Evolutionary conservation across 1,284 basidiomycete species (phyloP), one percentile per base, ranked within the genome.

Genomic region (Lignosus rhinocerotis): DNA sequence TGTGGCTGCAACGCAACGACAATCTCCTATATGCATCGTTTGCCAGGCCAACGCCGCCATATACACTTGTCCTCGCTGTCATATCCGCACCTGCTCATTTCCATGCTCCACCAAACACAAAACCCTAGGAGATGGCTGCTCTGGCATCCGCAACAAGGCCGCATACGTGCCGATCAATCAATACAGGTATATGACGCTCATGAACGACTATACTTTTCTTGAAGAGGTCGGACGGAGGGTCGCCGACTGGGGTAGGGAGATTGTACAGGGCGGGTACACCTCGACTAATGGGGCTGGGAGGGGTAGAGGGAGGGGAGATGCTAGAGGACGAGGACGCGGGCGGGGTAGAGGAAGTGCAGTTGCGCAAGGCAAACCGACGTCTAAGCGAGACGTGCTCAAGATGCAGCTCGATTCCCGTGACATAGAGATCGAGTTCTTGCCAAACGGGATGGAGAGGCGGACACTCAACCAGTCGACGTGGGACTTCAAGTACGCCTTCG

Each of bases 11-110:
- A 17, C 45, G 11, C 55, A 57, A 32, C 57, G 55, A 3, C 63
- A 60, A 38, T 56, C 69, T 3, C 53, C 68, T 9, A 58, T 78
- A 9, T 90, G 88, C 69, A 68, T 73, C 17, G 71, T 83, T 48
- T 89, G 87, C 68, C 71, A 72, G 25, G 68, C 70, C 19, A 65
- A 73, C 42, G 63, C 69, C 42, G 74, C 86, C 0, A 88, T 83
- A 66, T 95, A 95, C 78, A 93, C 87, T 53, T 95, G 93, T 69
- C 93, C 93, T 0, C 81, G 90, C 34, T 95, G 93, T 74, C 67
- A 75, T 3, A 75, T 76, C 30, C 80, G 79, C 45, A 90, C 90
- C 34, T 95, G 93, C 72, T 94, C 92, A 0, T 73, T 88, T 2
- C 65, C 78, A 0, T 95, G 93, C 69, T 87, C 89, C 3, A 77